Conservation (phyloP, 192 early-diverging fungal species). For the Coemansia sp. region DNA sequence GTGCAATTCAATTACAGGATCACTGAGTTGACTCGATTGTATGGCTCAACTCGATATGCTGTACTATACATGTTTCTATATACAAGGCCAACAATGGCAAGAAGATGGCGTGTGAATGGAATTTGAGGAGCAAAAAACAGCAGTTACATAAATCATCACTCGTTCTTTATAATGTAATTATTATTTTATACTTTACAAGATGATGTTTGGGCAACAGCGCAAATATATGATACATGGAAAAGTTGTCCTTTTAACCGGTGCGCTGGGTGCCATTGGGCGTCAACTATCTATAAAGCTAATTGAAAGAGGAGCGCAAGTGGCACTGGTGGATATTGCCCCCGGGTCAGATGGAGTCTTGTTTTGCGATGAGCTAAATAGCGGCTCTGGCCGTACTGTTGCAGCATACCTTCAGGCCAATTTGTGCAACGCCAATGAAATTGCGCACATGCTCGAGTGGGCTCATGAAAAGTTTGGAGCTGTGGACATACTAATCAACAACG, state of each 20-base stretch:
- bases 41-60: too few species aligned
- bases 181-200: background rate
- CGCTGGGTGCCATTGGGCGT: background rate
- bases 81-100: too few species aligned
- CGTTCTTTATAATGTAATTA: background rate
- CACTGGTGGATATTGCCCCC: constrained; percentile 27
- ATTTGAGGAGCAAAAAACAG: too few species aligned
- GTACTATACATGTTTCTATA: too few species aligned
- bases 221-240: background rate
- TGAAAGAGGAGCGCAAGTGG: constrained; percentile 19
- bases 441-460: constrained; percentile 21
- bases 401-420: constrained; percentile 28
- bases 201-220: background rate
- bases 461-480: constrained; percentile 20
- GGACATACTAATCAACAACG: constrained; percentile 46
- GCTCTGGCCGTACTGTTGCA: background rate
- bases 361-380: constrained; percentile 19
- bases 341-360: constrained; percentile 1
- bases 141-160: too few species aligned
- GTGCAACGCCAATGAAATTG: constrained; percentile 10
- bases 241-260: background rate
- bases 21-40: too few species aligned
- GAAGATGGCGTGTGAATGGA: too few species aligned
- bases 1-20: too few species aligned
- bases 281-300: constrained; percentile 3